Evolutionary conservation across 805 yeast species (phyloP).

Genomic region (Starmerella potacharoeniae): DNA sequence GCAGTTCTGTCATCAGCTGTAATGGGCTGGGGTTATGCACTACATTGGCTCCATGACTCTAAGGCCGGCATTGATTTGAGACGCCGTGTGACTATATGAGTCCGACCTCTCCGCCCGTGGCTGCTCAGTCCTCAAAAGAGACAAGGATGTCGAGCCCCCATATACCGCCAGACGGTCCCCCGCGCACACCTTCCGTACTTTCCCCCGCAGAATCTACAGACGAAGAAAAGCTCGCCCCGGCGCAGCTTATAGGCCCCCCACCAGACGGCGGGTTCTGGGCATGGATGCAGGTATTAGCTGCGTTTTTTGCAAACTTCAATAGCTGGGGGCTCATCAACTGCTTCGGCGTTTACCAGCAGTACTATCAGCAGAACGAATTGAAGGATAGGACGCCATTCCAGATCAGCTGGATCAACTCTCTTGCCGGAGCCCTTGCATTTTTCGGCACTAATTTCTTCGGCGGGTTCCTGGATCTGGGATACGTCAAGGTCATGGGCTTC

Average conservation of each 20-base stretch:
- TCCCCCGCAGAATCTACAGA: neutral
- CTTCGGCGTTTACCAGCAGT: conserved; percentile 23
- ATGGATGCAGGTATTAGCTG: conserved; percentile 24
- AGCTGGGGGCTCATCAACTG: conserved; percentile 23
- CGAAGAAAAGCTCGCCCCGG: neutral
- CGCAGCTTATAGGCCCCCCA: conserved; percentile 31
- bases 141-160: too few species aligned
- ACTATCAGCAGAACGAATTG: conserved; percentile 14
- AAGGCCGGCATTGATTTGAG: too few species aligned
- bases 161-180: too few species aligned
- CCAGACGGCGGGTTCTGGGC: conserved; percentile 24
- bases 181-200: neutral
- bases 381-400: conserved; percentile 12
- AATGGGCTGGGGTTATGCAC: too few species aligned
- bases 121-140: too few species aligned
- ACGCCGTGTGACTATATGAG: too few species aligned
- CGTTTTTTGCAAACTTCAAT: conserved; percentile 20
- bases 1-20: too few species aligned
- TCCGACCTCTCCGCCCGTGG: too few species aligned
- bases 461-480: conserved; percentile 25
- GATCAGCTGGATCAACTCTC: conserved; percentile 22
- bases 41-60: too few species aligned
- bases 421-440: conserved; percentile 17
- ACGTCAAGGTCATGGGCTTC: conserved; percentile 21
- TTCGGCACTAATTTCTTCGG: conserved; percentile 25